Base-by-base conservation (phyloP, 1,139 yeast species). In the Sugiyamaella grinbergsii region DNA sequence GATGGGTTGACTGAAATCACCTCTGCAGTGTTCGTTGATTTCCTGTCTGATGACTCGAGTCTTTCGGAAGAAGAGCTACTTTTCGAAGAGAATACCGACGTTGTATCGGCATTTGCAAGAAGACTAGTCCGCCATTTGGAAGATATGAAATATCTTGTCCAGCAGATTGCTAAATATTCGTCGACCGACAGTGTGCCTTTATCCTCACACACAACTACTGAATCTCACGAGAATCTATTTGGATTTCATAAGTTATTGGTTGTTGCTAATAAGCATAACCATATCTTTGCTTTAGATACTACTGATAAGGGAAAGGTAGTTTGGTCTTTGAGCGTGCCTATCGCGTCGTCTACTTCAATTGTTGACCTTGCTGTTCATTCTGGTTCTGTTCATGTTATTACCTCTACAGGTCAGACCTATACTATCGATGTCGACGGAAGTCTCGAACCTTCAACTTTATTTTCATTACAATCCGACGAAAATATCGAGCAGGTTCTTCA, bases 231-330 rank as follows among this genome's bases (percentile, higher is more conserved):
- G 60, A 66, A 65, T 36, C 61, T 67, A 19, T 81, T 80, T 68
- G 85, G 85, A 0, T 73, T 78, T 52, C 64, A 71, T 20, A 80
- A 82, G 58, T 63, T 66, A 7, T 62, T 82, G 31, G 68, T 81
- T 2, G 71, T 74, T 0, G 72, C 76, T 2, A 74, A 82, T 0
- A 59, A 61, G 11, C 60, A 63, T 29, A 81, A 80, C 4, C 69
- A 70, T 42, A 54, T 78, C 2, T 66, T 72, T 28, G 81, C 80
- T 0, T 62, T 79, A 19, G 74, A 78, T 54, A 67, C 78, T 2
- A 57, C 68, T 2, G 60, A 48, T 18, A 49, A 62, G 16, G 81
- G 81, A 13, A 53, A 60, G 2, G 47, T 62, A 11, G 61, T 63
- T 2, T 81, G 85, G 85, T 62, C 59, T 5, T 54, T 71, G 26